Conservation (phyloP, 169 alveolate species). For the Plasmodium coatneyi region DNA sequence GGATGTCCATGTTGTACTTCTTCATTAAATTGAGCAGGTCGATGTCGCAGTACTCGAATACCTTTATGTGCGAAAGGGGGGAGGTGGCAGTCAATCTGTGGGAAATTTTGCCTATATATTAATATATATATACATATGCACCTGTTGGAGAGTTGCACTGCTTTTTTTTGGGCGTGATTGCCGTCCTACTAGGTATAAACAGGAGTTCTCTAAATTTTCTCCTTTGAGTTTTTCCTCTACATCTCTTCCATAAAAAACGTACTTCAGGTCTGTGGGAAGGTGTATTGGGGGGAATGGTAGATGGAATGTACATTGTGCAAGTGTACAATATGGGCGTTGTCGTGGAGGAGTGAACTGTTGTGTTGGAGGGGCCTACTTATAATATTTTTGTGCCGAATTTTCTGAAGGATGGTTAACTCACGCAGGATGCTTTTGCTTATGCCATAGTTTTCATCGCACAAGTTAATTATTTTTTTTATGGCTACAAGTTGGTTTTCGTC, state of each 20-base stretch:
- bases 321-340: neutral
- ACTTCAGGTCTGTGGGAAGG: conserved; percentile 9
- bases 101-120: neutral
- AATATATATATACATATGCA: neutral
- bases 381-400: conserved; percentile 70
- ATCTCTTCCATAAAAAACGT: conserved; percentile 70
- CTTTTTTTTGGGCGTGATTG: neutral
- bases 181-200: conserved; percentile 50
- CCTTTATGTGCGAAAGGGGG: neutral
- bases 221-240: conserved; percentile 52
- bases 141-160: neutral
- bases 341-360: neutral
- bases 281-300: neutral
- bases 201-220: conserved; percentile 48
- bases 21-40: conserved; percentile 49
- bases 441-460: conserved; percentile 56
- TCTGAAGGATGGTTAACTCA: conserved; percentile 69
- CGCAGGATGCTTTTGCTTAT: conserved; percentile 67
- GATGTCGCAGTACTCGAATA: conserved; percentile 57
- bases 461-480: conserved; percentile 59
- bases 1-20: conserved; percentile 21
- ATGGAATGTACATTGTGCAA: neutral
- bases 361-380: neutral
- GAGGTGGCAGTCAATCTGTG: neutral
- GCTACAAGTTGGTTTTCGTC: conserved; percentile 56